Evolutionary conservation across 768 basidiomycete genomes (phyloP), one percentile per base, ranked within the genome.

Genomic region (Lactarius sanguifluus): DNA sequence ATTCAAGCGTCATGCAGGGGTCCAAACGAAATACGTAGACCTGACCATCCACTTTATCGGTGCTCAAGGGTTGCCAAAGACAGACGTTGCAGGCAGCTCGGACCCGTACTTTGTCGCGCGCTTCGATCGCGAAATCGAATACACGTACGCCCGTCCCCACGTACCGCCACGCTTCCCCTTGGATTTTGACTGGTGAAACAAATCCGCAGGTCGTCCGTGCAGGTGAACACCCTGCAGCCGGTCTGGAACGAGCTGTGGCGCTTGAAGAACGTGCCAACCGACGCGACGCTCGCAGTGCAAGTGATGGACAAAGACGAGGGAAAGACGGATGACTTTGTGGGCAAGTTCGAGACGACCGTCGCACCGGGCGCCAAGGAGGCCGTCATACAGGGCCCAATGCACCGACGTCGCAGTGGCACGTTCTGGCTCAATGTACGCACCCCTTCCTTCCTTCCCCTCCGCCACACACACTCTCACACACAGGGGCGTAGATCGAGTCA

Each of bases 221-320:
- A 88, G 70, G 62, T 75, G 15, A 78, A 84, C 56, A 86, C 85
- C 8, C 74, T 86, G 23, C 70, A 77, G 0, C 91, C 91, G 0
- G 86, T 89, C 23, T 92, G 90, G 90, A 88, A 92, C 71, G 90
- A 91, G 72, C 68, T 79, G 10, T 92, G 91, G 91, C 77, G 78
- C 40, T 76, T 92, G 68, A 88, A 86, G 76, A 91, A 89, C 71
- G 90, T 92, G 16, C 90, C 91, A 0, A 74, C 73, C 5, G 81
- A 78, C n/a, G 89, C 89, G 9, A 79, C 77, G 30, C 75, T 92
- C 9, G 73, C 77, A 5, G 83, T 91, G n/a, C 76, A 82, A 52
- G 78, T 92, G n/a, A 75, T 85, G 64, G 88, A 90, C 73, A 90
- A 91, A 71, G 87, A 91, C 71, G 81, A 83, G 45, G 83, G 81